Percentiles rank a stretch among this genome's conserved stretches.
Conservation (phyloP, 1,139 yeast species). For the Arxiozyma bovina region DNA sequence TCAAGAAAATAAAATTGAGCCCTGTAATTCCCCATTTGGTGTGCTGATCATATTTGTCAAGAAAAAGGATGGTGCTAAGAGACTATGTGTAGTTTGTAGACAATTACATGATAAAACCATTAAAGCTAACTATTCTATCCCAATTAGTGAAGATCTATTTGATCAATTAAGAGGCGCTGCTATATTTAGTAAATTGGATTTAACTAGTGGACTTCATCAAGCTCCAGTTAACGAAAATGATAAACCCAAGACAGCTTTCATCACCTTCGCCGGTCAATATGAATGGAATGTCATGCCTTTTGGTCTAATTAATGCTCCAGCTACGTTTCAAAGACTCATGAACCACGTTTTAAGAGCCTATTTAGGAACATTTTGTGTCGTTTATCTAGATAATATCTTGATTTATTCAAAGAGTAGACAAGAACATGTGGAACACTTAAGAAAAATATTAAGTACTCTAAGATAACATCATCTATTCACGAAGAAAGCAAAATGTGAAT, state of each 20-base stretch:
- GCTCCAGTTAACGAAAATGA: constrained; percentile 1
- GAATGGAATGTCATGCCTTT: constrained; percentile 7
- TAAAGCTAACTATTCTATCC: constrained; percentile 16
- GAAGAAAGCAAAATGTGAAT: not conserved
- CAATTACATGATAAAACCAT: constrained; percentile 14
- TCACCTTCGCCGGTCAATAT: constrained; percentile 5
- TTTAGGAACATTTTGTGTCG: not conserved
- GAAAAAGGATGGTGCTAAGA: constrained; percentile 13
- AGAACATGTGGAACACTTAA: not conserved
- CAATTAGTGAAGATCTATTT: constrained; percentile 12
- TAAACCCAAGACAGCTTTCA: constrained; percentile 6
- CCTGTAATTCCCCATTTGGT: constrained; percentile 1
- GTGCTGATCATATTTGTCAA: not conserved
- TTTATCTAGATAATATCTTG: too few species aligned
- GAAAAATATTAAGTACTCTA: not conserved
- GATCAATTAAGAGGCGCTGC: not conserved
- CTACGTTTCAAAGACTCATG: constrained; percentile 5
- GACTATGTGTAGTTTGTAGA: constrained; percentile 21
- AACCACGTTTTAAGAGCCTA: not conserved
- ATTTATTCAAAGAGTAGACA: not conserved
- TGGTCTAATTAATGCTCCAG: constrained; percentile 7
- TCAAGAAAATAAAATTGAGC: not conserved
- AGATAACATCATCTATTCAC: not conserved
- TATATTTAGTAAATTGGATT: constrained; percentile 6
- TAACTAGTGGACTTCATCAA: constrained; percentile 6